These are phyloP conservation scores for Spathaspora hagerdaliae DNA, from an alignment of 805 yeast genomes.

Conservation along the genomic window DNA sequence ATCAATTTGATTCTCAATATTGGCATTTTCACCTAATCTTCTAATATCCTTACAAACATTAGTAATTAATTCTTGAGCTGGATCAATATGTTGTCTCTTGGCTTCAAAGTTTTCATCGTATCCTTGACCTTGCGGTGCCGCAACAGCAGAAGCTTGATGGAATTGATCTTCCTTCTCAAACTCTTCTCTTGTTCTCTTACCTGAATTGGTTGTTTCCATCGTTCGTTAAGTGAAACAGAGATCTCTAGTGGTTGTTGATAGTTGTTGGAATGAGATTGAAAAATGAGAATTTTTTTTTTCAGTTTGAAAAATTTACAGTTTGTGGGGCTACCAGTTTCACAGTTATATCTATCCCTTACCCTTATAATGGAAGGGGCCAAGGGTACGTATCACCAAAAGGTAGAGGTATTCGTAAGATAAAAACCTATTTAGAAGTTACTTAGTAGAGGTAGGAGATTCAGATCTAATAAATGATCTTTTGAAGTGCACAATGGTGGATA, in stretches of 20 bases:
- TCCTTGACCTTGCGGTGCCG: not conserved
- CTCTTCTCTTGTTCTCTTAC: constrained; percentile 29
- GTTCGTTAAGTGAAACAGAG: not conserved
- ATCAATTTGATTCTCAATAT: constrained; percentile 36
- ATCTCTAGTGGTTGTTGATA: not conserved
- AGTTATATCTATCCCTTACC: too few relatives aligned
- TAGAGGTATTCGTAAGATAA: too few relatives aligned
- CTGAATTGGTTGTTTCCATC: constrained; percentile 10
- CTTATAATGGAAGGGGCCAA: too few relatives aligned
- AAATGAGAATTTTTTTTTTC: not conserved
- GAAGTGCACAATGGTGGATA: too few relatives aligned
- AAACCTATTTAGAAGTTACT: too few relatives aligned
- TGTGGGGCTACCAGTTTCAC: too few relatives aligned
- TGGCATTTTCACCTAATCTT: constrained; percentile 40
- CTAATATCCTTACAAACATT: constrained; percentile 44
- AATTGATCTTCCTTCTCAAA: constrained; percentile 15
- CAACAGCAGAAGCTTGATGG: constrained; percentile 3
- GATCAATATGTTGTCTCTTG: constrained; percentile 39
- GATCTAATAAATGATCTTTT: too few relatives aligned
- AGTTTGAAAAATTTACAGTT: too few relatives aligned
- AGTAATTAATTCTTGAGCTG: constrained; percentile 35
- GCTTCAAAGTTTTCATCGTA: constrained; percentile 6
- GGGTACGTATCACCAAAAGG: too few relatives aligned
- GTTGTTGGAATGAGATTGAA: not conserved
- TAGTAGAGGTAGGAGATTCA: too few relatives aligned